phyloP scores from a whole-genome alignment of 352 stramenopile genomes.

The Phytophthora gonapodyides region DNA sequence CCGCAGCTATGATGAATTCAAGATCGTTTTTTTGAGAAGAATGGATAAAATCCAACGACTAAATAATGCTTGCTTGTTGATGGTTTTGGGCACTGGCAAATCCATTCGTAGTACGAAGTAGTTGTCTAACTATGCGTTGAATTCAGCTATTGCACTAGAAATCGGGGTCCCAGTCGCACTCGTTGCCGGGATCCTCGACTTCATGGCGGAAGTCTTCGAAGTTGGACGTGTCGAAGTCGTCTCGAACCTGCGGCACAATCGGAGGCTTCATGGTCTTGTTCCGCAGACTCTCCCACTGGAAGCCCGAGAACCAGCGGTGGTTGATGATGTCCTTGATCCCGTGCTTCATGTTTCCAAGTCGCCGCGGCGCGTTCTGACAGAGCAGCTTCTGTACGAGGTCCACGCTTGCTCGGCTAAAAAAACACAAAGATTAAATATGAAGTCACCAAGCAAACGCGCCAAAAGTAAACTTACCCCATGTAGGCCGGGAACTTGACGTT shows the following conservation, averaged over 20 bases:
- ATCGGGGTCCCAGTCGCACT: slow-evolving; percentile 77
- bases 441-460: not conserved
- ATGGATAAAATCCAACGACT: not conserved
- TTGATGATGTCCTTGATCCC: slow-evolving; percentile 87
- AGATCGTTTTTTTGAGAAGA: not conserved
- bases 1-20: no score
- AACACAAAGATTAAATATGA: not conserved
- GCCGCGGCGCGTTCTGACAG: slow-evolving; percentile 68
- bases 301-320: slow-evolving; percentile 80
- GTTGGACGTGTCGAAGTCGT: slow-evolving; percentile 83
- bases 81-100: not conserved
- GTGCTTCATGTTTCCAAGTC: slow-evolving; percentile 85
- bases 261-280: slow-evolving; percentile 70
- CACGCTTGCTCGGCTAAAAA: slow-evolving; percentile 57
- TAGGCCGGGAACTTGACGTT: slow-evolving; percentile 85
- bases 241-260: slow-evolving; percentile 71
- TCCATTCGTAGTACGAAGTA: not conserved
- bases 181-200: slow-evolving; percentile 56
- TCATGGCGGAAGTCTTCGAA: slow-evolving; percentile 82
- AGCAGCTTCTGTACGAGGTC: slow-evolving; percentile 92
- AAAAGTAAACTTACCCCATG: slow-evolving; percentile 58
- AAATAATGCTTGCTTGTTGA: not conserved
- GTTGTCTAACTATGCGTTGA: slow-evolving; percentile 24
- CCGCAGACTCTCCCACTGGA: slow-evolving; percentile 67
- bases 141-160: slow-evolving; percentile 45